Base-by-base conservation (phyloP, 208 protist genomes). In the Leishmania amazonensis region DNA sequence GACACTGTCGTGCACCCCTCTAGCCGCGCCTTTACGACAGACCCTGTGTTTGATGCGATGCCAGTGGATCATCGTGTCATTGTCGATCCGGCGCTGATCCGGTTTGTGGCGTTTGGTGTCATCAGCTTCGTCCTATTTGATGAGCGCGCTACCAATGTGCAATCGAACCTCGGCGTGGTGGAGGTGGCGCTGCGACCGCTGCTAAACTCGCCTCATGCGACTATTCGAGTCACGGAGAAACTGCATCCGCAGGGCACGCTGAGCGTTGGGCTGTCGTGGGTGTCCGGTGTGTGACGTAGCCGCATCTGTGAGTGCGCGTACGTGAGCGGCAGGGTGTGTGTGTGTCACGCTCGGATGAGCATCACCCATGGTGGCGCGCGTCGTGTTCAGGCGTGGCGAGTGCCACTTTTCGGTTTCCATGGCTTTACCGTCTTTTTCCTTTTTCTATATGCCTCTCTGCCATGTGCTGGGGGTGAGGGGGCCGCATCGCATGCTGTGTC, bases 101-200 rank as follows among this genome's bases (percentile, higher is more conserved):
- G 85, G 49, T 96, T 96, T 79, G 49, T 97, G 0, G 86, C 83
- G 3, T 85, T 87, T n/a, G 90, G 93, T 53, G 79, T 81, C 24
- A 73, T 97, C 42, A 89, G 89, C 57, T 97, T 97, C 87, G 89
- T 95, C 7, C 79, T 97, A 21, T 97, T 97, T 82, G 93, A 97
- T 76, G 91, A 90, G 62, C 84, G 83, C 57, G 85, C 92, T 17
- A 87, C 58, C 15, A 91, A 96, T n/a, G 85, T 93, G 75, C 89
- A 88, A 73, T 72, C 83, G 13, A 96, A 96, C 77, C 77, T 95
- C 24, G 95, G 95, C 38, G 76, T 92, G 8, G 90, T 88, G 35
- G 90, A 94, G 81, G 89, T 97, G 24, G 84, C 92, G 57, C 87
- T 97, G 49, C 84, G 85, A 4, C 88, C 91, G 28, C 79, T 97